Percentiles rank a stretch among this genome's conserved stretches.
phyloP scores from a whole-genome alignment of 2,329 filamentous ascomycete genomes.

The Aspergillus felis region DNA sequence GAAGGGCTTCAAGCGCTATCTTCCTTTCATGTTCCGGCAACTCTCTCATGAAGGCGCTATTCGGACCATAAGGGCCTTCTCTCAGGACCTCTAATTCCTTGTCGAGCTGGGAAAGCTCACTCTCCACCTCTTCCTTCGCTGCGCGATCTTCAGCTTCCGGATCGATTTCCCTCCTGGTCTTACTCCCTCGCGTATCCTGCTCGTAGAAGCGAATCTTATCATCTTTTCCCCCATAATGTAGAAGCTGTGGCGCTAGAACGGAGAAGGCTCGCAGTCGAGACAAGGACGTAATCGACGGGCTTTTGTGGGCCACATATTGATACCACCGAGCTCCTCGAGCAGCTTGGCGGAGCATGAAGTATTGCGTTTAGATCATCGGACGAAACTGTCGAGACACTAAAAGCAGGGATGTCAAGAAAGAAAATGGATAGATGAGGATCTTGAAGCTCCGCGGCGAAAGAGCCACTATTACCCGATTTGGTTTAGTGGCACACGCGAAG shows the following conservation, averaged over 20 bases:
- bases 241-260: slow-evolving; percentile 24
- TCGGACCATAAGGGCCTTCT: slow-evolving; percentile 41
- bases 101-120: slow-evolving; percentile 38
- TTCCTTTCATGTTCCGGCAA: slow-evolving; percentile 40
- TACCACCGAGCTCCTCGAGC: slow-evolving; percentile 43
- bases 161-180: slow-evolving; percentile 34
- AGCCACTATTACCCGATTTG: slow-evolving; percentile 25
- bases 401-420: neutral
- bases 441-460: slow-evolving; percentile 23
- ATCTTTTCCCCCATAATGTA: slow-evolving; percentile 34
- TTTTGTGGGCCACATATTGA: slow-evolving; percentile 37
- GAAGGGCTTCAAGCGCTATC: slow-evolving; percentile 40
- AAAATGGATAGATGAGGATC: slow-evolving; percentile 9
- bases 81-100: slow-evolving; percentile 37
- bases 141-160: slow-evolving; percentile 37
- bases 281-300: slow-evolving; percentile 23
- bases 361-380: slow-evolving; percentile 33
- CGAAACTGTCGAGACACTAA: neutral
- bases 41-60: slow-evolving; percentile 41
- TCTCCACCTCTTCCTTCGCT: slow-evolving; percentile 35
- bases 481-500: slow-evolving; percentile 27
- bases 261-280: slow-evolving; percentile 29
- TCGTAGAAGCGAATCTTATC: slow-evolving; percentile 44
- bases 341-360: slow-evolving; percentile 44
- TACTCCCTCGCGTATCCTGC: slow-evolving; percentile 35